Conservation (phyloP, 345 rosid species). For the Syzygium jambos region DNA sequence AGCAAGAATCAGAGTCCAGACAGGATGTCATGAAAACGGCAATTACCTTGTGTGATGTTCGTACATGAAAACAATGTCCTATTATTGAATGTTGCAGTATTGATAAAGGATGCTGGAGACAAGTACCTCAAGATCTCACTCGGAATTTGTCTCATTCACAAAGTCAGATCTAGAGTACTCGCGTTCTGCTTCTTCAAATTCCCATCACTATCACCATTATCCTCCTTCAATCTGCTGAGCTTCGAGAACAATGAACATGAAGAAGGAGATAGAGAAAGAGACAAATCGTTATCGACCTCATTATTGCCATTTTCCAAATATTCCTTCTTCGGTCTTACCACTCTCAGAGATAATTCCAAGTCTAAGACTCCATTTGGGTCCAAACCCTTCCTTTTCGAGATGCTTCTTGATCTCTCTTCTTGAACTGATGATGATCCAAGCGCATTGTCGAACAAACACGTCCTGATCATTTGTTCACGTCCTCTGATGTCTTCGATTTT, state of each 20-base stretch:
- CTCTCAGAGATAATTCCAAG: conserved; percentile 49
- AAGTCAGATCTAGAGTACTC: conserved; percentile 84
- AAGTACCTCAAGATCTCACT: conserved; percentile 79
- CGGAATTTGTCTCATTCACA: conserved; percentile 41
- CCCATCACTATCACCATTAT: conserved; percentile 13
- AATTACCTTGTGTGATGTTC: not conserved
- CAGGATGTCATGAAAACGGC: not conserved
- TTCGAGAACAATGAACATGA: conserved; percentile 22
- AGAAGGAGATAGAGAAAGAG: conserved; percentile 57
- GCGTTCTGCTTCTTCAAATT: conserved; percentile 24
- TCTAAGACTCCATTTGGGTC: conserved; percentile 25
- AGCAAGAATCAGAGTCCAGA: not conserved
- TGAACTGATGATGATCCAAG: not conserved
- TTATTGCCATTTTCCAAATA: not conserved
- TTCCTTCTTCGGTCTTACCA: conserved; percentile 1
- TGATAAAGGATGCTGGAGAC: not conserved
- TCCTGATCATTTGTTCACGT: not conserved
- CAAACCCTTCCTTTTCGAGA: conserved; percentile 32
- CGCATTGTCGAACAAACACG: not conserved
- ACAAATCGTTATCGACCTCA: conserved; percentile 29
- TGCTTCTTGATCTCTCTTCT: not conserved
- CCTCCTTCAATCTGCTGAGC: conserved; percentile 22
- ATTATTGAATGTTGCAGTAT: not conserved
- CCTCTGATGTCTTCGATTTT: not conserved
- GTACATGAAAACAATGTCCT: not conserved